Evolutionary conservation across 2,329 filamentous ascomycete species (phyloP).

Genomic region (Thielaviopsis populi): DNA sequence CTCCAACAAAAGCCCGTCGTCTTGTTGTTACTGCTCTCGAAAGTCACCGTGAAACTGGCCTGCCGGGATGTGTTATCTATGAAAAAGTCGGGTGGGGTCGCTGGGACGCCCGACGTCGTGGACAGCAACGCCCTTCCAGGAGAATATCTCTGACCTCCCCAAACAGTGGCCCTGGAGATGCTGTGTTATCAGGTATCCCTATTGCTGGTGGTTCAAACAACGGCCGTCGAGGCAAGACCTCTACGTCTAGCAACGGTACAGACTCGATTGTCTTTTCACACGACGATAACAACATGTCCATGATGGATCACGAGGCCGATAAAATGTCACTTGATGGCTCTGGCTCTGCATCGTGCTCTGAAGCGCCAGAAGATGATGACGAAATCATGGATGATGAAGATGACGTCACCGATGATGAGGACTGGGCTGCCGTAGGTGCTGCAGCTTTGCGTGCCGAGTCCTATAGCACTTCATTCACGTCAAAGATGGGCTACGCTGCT

Average conservation of each 20-base stretch:
- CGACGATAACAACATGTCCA: conserved; percentile 48
- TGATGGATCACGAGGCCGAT: conserved; percentile 76
- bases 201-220: conserved; percentile 30
- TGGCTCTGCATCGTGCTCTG: conserved; percentile 59
- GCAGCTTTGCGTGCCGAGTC: conserved; percentile 61
- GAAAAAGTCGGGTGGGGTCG: conserved; percentile 96
- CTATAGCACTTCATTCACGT: conserved; percentile 38
- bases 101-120: conserved; percentile 73
- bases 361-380: conserved; percentile 53
- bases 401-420: conserved; percentile 86
- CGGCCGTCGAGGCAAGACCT: conserved; percentile 30
- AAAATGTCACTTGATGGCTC: conserved; percentile 78
- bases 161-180: conserved; percentile 24
- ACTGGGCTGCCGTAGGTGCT: conserved; percentile 83
- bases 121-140: conserved; percentile 37
- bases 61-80: conserved; percentile 61
- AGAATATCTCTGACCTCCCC: conserved; percentile 24
- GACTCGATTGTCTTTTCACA: conserved; percentile 65
- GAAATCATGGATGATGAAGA: conserved; percentile 60
- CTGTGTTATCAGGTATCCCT: conserved; percentile 34
- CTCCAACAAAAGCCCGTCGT: conserved; percentile 76
- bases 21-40: conserved; percentile 87
- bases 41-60: conserved; percentile 43
- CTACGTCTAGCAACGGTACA: conserved; percentile 43
- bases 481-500: conserved; percentile 26